Conservation (phyloP, 441 rosid species). For the Erysimum cheiri region DNA sequence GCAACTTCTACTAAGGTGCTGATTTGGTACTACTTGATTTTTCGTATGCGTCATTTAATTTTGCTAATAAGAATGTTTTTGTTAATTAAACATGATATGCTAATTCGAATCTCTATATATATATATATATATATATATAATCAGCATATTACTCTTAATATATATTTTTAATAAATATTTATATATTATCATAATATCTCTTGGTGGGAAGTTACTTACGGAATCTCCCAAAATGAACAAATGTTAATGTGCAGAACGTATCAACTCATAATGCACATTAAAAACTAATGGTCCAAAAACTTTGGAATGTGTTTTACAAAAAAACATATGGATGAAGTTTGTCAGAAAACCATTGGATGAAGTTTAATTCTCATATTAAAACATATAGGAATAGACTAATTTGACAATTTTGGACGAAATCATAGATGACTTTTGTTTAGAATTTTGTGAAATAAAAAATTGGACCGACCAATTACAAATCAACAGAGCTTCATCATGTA, state of each 20-base stretch:
- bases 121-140: not conserved
- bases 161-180: not conserved
- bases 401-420: not conserved
- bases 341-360: slow-evolving; percentile 1
- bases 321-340: slow-evolving; percentile 13
- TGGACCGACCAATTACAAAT: slow-evolving; percentile 30
- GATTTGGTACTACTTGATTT: slow-evolving; percentile 18
- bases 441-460: slow-evolving; percentile 8
- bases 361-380: not conserved
- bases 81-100: not conserved
- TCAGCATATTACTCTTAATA: not conserved
- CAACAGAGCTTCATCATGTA: slow-evolving; percentile 37
- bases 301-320: slow-evolving; percentile 2
- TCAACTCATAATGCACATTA: not conserved
- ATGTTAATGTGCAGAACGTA: slow-evolving; percentile 19
- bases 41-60: slow-evolving; percentile 13
- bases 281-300: slow-evolving; percentile 26
- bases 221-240: not conserved
- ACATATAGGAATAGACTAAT: not conserved
- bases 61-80: not conserved
- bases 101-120: not conserved
- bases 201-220: slow-evolving; percentile 5
- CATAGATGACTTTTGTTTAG: slow-evolving; percentile 5
- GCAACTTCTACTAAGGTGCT: slow-evolving; percentile 13
- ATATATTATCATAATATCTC: not conserved